Evolutionary conservation across 2,329 filamentous ascomycete species (phyloP).

Genomic region (Domatiomyces globalis): DNA sequence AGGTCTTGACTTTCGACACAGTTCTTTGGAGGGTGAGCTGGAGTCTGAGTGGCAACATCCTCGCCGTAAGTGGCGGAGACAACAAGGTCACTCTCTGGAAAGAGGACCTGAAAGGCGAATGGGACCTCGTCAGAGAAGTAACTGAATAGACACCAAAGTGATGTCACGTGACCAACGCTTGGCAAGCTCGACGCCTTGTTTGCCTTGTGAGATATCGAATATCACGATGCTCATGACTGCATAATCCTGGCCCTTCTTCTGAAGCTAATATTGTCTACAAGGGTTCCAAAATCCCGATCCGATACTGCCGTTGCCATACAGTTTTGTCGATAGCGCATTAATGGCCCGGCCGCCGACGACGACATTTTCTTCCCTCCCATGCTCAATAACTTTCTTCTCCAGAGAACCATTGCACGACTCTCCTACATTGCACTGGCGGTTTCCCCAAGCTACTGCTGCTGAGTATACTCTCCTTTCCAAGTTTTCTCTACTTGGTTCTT

Average conservation of each 20-base stretch:
- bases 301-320: too few relatives aligned
- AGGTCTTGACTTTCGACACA: conserved; percentile 73
- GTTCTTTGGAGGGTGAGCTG: conserved; percentile 94
- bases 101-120: conserved; percentile 90
- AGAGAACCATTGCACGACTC: neutral
- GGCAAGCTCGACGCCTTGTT: neutral
- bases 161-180: neutral
- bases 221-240: neutral
- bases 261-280: neutral
- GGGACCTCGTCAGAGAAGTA: conserved; percentile 94
- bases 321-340: neutral
- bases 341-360: neutral
- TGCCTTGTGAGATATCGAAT: neutral
- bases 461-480: neutral
- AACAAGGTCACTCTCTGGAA: conserved; percentile 98
- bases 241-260: neutral
- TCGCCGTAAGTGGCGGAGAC: conserved; percentile 84
- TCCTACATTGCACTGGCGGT: neutral
- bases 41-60: conserved; percentile 91
- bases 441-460: neutral
- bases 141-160: conserved; percentile 49
- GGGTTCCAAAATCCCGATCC: neutral
- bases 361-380: neutral
- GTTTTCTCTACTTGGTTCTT: neutral
- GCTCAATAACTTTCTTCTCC: neutral